Evolutionary conservation across 495 filamentous ascomycete species (phyloP).

Genomic region (Echria macrotheca): DNA sequence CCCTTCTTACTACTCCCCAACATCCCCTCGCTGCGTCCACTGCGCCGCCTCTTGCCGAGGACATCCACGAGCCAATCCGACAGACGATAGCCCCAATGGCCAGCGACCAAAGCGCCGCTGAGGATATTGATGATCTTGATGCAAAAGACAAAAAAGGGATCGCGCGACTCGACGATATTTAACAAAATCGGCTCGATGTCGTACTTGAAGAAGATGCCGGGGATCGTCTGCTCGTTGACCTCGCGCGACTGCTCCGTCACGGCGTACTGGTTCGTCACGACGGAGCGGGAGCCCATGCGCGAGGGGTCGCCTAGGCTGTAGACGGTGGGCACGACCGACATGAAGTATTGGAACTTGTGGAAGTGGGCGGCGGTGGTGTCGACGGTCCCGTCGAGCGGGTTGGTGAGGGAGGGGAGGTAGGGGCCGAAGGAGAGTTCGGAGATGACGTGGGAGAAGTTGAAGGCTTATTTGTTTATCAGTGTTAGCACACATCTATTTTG

Average conservation of each 20-base stretch:
- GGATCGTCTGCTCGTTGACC: slow-evolving; percentile 65
- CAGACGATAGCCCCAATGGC: slow-evolving; percentile 55
- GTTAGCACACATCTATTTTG: too few relatives aligned
- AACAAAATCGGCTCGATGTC: slow-evolving; percentile 96
- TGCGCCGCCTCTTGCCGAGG: slow-evolving; percentile 41
- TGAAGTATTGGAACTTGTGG: slow-evolving; percentile 97
- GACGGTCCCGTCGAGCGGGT: slow-evolving; percentile 89
- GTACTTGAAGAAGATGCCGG: slow-evolving; percentile 98
- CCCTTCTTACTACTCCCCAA: too few relatives aligned
- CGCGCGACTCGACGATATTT: slow-evolving; percentile 75
- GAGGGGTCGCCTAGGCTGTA: slow-evolving; percentile 59
- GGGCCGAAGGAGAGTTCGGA: slow-evolving; percentile 95
- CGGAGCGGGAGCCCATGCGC: slow-evolving; percentile 35
- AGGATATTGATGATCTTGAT: slow-evolving; percentile 66
- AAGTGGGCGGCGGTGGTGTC: slow-evolving; percentile 69
- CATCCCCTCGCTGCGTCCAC: slow-evolving; percentile 52
- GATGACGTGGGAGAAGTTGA: slow-evolving; percentile 98
- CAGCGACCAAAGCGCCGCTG: slow-evolving; percentile 55
- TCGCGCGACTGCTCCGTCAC: slow-evolving; percentile 75
- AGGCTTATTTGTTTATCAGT: slow-evolving; percentile 54
- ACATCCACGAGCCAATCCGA: slow-evolving; percentile 48
- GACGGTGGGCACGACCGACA: slow-evolving; percentile 92
- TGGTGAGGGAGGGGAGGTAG: slow-evolving; percentile 86
- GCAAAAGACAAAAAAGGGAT: slow-evolving; percentile 63
- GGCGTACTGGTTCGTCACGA: slow-evolving; percentile 97